These are phyloP conservation scores for Leptographium radiaticola DNA, from an alignment of 2,329 filamentous ascomycete genomes.

Conservation along the genomic window DNA sequence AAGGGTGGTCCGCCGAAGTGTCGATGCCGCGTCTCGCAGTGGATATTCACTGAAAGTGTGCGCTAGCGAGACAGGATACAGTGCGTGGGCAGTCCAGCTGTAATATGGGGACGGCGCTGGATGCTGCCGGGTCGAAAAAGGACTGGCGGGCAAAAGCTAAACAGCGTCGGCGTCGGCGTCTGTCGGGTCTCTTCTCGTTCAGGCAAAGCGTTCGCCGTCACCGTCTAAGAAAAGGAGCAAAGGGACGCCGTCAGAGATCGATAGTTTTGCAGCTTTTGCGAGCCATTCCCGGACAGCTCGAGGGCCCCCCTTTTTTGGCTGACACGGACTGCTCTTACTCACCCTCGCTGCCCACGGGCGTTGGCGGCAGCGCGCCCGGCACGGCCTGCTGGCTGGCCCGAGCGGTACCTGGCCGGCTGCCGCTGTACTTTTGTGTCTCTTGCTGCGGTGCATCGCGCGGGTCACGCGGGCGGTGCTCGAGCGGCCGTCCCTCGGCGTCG, in stretches of 20 bases:
- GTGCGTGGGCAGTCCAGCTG: neutral
- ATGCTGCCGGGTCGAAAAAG: neutral
- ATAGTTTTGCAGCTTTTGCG: neutral
- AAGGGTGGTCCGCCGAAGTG: too few species aligned
- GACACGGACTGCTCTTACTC: slow-evolving; percentile 17
- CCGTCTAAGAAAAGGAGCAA: neutral
- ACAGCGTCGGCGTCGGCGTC: neutral
- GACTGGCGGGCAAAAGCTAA: neutral
- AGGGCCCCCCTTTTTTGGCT: too few species aligned
- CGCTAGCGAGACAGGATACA: too few species aligned
- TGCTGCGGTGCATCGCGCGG: slow-evolving; percentile 5
- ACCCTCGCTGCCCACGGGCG: slow-evolving; percentile 50
- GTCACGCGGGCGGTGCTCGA: slow-evolving; percentile 8
- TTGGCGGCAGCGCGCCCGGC: slow-evolving; percentile 47
- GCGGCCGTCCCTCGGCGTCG: slow-evolving; percentile 5
- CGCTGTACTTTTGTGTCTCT: slow-evolving; percentile 21
- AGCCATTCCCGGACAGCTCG: neutral
- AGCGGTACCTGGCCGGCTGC: slow-evolving; percentile 41
- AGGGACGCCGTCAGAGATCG: neutral
- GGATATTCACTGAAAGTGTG: too few species aligned
- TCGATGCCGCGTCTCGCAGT: too few species aligned
- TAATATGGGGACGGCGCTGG: neutral
- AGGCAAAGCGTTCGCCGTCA: neutral
- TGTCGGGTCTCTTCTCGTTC: neutral
- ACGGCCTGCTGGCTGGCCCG: slow-evolving; percentile 35